Base-by-base conservation (phyloP, 2,329 filamentous ascomycete genomes). In the Paraphaeosphaeria sporulosa region DNA sequence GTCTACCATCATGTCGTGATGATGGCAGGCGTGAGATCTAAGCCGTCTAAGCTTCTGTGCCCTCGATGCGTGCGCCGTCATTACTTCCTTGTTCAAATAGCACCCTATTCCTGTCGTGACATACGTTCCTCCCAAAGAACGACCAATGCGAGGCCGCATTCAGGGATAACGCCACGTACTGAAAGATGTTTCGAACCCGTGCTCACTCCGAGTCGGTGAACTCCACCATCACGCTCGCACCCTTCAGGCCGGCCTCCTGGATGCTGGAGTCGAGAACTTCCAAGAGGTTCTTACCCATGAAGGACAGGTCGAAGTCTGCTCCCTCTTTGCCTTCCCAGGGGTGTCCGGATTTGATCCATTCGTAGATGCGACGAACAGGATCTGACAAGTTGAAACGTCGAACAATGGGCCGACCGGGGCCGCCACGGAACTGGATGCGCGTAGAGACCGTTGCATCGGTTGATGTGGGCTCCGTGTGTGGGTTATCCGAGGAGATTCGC, bases 151-250 rank as follows among this genome's bases (percentile, higher is more conserved):
- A 21, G 34, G 21, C 43, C 57, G 27, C 38, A 44, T n/a, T 46
- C 23, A 51, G 15, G 12, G 21, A 40, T 43, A 55, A 55, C 52
- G 52, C 54, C 54, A 25, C 54, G 49, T 32, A 44, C 54, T 32
- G 10, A 40, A 34, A 49, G 32, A 56, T 56, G 44, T 34, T 49
- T 25, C 25, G 21, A 21, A 9, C 19, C 42, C 52, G 9, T 15
- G 30, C 44, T 50, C 38, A 48, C 12, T 60, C 42, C 32, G 46
- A 68, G 46, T 76, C 75, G 12, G 73, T 59, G 72, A 93, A 96
- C 77, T 97, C 95, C 67, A 99, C 90, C 92, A 97, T 97, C 8
- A 99, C 90, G 0, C 93, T 97, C 3, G 91, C 93, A 73, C 96
- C 94, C 82, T 95, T 96, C 69, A 99, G 79, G 0, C 94, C 93